These are phyloP conservation scores for Nothophaeocryptopus gaeumannii DNA, from an alignment of 2,329 filamentous ascomycete genomes.

Conservation along the genomic window DNA sequence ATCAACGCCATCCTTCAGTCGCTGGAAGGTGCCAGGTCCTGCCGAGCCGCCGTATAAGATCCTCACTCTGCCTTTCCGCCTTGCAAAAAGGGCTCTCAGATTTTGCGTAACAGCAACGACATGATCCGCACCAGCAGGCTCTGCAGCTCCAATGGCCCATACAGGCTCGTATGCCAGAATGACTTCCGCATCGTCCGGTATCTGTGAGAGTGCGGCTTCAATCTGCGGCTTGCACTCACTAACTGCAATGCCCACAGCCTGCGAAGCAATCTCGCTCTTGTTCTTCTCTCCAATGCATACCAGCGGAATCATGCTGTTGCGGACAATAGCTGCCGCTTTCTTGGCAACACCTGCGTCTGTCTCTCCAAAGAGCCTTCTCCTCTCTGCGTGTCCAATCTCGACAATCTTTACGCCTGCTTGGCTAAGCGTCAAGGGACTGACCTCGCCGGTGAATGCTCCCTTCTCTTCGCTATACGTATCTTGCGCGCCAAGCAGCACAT, in stretches of 20 bases:
- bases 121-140: slow-evolving; percentile 70
- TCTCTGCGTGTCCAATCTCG: slow-evolving; percentile 78
- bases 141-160: slow-evolving; percentile 77
- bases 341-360: slow-evolving; percentile 64
- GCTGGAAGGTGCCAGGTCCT: slow-evolving; percentile 70
- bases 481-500: slow-evolving; percentile 69
- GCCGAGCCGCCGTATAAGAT: slow-evolving; percentile 82
- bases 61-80: slow-evolving; percentile 58
- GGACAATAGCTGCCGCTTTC: slow-evolving; percentile 67
- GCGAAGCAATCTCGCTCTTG: slow-evolving; percentile 41
- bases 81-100: slow-evolving; percentile 56
- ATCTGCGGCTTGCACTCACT: slow-evolving; percentile 66
- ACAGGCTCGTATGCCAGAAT: slow-evolving; percentile 84
- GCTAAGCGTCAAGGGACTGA: slow-evolving; percentile 65
- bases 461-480: slow-evolving; percentile 67
- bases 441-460: slow-evolving; percentile 75
- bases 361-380: slow-evolving; percentile 69
- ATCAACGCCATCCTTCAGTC: slow-evolving; percentile 67
- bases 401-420: slow-evolving; percentile 70
- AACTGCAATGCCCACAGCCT: slow-evolving; percentile 58
- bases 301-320: slow-evolving; percentile 71
- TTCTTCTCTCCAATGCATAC: slow-evolving; percentile 76
- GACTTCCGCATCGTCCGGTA: slow-evolving; percentile 64
- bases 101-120: slow-evolving; percentile 68
- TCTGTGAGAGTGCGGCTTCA: slow-evolving; percentile 57